These are phyloP conservation scores for Cylindrotheca fusiformis DNA, from an alignment of 108 stramenopile genomes.

Conservation along the genomic window DNA sequence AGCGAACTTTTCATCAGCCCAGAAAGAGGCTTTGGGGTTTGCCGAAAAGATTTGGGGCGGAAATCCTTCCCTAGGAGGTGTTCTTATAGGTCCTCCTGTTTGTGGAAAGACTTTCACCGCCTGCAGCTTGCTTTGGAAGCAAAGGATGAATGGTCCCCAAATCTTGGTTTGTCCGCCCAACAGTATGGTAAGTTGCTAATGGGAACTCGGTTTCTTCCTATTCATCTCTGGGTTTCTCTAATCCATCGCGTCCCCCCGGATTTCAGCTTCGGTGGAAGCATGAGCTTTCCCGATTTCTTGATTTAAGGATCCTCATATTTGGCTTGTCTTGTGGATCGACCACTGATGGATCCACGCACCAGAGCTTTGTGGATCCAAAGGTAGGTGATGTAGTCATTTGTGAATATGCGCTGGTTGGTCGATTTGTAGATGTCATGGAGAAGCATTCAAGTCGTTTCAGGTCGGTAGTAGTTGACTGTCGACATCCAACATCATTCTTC, in stretches of 20 bases:
- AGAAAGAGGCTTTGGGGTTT: constrained; percentile 27
- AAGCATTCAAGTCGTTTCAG: constrained; percentile 7
- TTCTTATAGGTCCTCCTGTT: constrained; percentile 40
- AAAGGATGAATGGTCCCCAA: constrained; percentile 50
- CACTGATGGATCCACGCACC: not conserved
- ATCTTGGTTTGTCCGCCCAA: constrained; percentile 53
- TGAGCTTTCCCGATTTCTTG: constrained; percentile 51
- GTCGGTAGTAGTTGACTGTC: constrained; percentile 37
- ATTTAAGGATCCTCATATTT: constrained; percentile 29
- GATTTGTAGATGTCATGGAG: constrained; percentile 12
- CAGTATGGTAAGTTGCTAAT: constrained; percentile 51
- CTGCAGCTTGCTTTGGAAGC: constrained; percentile 51
- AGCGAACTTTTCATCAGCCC: constrained; percentile 7
- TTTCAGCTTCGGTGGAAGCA: constrained; percentile 62
- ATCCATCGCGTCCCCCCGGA: not conserved
- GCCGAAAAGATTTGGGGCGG: constrained; percentile 30
- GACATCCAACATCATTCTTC: constrained; percentile 20
- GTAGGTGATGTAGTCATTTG: constrained; percentile 54
- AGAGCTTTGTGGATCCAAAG: not conserved
- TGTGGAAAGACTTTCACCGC: constrained; percentile 66
- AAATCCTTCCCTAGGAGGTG: constrained; percentile 22
- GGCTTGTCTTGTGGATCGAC: constrained; percentile 20
- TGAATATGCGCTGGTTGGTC: constrained; percentile 39
- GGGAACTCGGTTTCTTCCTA: not conserved
- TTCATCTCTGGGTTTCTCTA: constrained; percentile 3